phyloP scores from a whole-genome alignment of 495 filamentous ascomycete species.

The Neurospora discreta region DNA sequence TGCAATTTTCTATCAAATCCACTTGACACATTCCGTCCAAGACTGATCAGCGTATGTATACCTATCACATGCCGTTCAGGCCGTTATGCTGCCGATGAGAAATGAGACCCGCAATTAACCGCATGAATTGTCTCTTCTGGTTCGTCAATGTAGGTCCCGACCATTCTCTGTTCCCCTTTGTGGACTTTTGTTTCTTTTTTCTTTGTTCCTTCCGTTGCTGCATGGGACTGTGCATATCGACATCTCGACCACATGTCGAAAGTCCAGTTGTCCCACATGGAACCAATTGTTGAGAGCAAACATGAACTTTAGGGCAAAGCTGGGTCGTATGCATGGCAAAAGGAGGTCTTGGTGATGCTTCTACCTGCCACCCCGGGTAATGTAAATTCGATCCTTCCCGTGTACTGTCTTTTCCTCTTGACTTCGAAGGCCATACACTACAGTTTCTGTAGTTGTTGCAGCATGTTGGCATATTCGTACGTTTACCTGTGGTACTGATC shows the following conservation, averaged over 20 bases:
- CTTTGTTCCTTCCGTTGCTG: not conserved
- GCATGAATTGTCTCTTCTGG: not conserved
- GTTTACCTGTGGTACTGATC: too few species aligned
- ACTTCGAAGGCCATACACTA: too few species aligned
- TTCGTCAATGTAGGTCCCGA: not conserved
- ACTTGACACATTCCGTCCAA: not conserved
- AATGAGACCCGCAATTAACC: not conserved
- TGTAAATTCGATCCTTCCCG: too few species aligned
- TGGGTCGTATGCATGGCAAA: not conserved
- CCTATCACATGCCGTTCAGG: not conserved
- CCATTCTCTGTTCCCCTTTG: not conserved
- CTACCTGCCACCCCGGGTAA: too few species aligned
- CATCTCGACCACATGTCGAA: not conserved
- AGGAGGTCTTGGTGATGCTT: not conserved
- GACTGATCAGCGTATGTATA: not conserved
- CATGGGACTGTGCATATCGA: not conserved
- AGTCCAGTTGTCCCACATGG: not conserved
- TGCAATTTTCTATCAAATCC: not conserved
- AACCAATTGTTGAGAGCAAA: not conserved
- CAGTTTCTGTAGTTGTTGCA: too few species aligned
- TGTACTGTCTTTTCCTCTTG: too few species aligned
- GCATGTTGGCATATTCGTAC: too few species aligned
- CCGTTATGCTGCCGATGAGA: not conserved
- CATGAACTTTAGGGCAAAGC: not conserved
- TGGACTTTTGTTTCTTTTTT: not conserved